Base-by-base conservation (phyloP, 2,329 filamentous ascomycete genomes). In the Xylaria hypoxylon region DNA sequence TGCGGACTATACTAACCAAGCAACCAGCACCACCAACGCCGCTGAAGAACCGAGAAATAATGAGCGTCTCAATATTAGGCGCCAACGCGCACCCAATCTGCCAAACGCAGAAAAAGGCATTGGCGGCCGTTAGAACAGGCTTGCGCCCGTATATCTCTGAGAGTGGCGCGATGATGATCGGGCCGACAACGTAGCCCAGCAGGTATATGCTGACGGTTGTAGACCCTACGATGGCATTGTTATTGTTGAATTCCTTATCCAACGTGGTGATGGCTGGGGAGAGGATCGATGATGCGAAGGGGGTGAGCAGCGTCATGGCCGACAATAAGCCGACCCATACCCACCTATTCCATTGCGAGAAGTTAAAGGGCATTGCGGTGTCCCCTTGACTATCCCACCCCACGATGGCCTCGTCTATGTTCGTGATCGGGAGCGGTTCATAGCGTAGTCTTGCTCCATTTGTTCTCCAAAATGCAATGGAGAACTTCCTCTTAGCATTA, bases 131-230 rank as follows among this genome's bases (percentile, higher is more conserved):
- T 67, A 90, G 83, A 28, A 91, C 73, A 2, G 81, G 77, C 8
- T 86, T 77, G 2, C 89, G 82, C 3, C 89, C 89, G 72, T 89
- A 90, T 62, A 90, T 84, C 75, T 91, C 89, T 2, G 83, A 86
- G 33, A 88, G 71, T 0, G 86, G 86, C 1, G 86, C 85, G 2
- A 89, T 76, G 44, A 87, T 77, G 8, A 88, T 77, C 1, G 86
- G 86, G 0, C 86, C 86, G 38, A 88, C 74, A 22, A 80, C 82
- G 69, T 87, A 89, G 3, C 86, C 86, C 0, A 89, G 76, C 0
- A 89, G 76, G 72, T 87, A 89, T 63, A 90, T 87, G 62, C 83
- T 86, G 38, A 88, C 85, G 11, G 85, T 82, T 74, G 88, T 84
- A 15, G 85, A 78, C 17, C 77, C 80, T 0, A 85, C 69, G 17